Evolutionary conservation across 768 basidiomycete species (phyloP).

Genomic region (Amyloporia xantha): DNA sequence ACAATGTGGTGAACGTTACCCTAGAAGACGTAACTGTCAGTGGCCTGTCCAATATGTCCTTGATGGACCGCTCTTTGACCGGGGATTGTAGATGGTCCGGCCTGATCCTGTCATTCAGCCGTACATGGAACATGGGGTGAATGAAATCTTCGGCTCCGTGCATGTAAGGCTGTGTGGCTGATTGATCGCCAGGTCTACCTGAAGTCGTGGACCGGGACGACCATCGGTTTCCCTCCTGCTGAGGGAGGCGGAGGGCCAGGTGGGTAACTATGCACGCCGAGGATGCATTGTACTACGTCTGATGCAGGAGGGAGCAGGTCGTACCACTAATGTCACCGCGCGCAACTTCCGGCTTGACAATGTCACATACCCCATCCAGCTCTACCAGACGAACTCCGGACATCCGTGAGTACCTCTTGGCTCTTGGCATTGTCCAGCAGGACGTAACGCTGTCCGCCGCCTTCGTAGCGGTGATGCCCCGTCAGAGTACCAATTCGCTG

Average conservation of each 20-base stretch:
- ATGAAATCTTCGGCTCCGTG: conserved; percentile 5
- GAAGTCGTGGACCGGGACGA: conserved; percentile 48
- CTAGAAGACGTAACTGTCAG: conserved; percentile 42
- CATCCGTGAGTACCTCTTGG: conserved; percentile 29
- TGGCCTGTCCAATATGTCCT: background rate
- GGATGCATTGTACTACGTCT: background rate
- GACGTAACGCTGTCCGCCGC: background rate
- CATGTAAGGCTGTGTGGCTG: background rate
- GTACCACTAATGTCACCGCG: conserved; percentile 29
- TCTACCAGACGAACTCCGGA: conserved; percentile 49
- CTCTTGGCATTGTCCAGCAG: background rate
- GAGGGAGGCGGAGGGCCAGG: conserved; percentile 50
- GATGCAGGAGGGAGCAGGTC: background rate
- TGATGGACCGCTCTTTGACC: no score
- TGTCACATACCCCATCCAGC: conserved; percentile 39
- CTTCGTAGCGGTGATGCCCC: conserved; percentile 39
- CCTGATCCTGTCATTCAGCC: conserved; percentile 44
- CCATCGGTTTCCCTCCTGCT: conserved; percentile 47
- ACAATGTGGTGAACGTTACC: conserved; percentile 45
- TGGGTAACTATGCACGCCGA: conserved; percentile 15
- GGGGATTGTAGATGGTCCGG: conserved; percentile 35
- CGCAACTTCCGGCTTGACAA: conserved; percentile 40
- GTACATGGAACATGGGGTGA: conserved; percentile 48
- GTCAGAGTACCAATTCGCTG: conserved; percentile 40
- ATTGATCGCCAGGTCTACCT: conserved; percentile 38